A percentile compares a stretch with the other conserved stretches of the same genome.
phyloP scores from a whole-genome alignment of 176 grass and related monocot species.

The Echinochloa phyllopogon region DNA sequence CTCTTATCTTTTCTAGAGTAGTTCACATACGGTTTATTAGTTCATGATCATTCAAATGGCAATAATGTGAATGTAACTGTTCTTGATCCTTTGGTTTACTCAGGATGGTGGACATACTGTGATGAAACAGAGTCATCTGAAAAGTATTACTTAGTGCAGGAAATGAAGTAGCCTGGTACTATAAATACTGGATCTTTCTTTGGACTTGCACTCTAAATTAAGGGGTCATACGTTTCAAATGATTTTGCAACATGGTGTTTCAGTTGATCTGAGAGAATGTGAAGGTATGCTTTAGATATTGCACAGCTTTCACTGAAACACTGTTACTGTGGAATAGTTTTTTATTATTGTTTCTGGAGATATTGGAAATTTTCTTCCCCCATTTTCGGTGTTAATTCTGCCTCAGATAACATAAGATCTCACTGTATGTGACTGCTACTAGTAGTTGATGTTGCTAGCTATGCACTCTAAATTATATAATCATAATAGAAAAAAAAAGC shows the following conservation, averaged over 20 bases:
- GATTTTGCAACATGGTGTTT: constrained; percentile 11
- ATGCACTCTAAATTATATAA: constrained; percentile 5
- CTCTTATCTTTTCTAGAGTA: neutral
- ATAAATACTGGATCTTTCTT: constrained; percentile 20
- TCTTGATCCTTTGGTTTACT: constrained; percentile 22
- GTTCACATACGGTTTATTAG: neutral
- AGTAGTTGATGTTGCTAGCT: constrained; percentile 9
- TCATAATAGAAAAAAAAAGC: neutral
- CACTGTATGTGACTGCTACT: neutral
- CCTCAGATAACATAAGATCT: neutral
- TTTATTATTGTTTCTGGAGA: neutral
- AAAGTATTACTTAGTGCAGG: neutral
- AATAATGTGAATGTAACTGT: constrained; percentile 18
- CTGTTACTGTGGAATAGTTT: neutral
- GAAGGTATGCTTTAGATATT: constrained; percentile 44
- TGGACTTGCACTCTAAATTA: constrained; percentile 4
- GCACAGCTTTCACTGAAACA: neutral
- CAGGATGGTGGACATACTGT: constrained; percentile 14
- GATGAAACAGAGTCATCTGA: neutral
- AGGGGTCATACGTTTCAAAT: constrained; percentile 24
- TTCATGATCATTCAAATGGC: neutral
- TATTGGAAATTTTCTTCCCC: neutral
- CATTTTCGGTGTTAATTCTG: neutral
- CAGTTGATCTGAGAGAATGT: constrained; percentile 29
- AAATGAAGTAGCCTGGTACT: constrained; percentile 2